Evolutionary conservation across 139 green algal genomes (phyloP), one percentile per base, ranked within the genome.

Genomic region (Yamagishiella unicocca): DNA sequence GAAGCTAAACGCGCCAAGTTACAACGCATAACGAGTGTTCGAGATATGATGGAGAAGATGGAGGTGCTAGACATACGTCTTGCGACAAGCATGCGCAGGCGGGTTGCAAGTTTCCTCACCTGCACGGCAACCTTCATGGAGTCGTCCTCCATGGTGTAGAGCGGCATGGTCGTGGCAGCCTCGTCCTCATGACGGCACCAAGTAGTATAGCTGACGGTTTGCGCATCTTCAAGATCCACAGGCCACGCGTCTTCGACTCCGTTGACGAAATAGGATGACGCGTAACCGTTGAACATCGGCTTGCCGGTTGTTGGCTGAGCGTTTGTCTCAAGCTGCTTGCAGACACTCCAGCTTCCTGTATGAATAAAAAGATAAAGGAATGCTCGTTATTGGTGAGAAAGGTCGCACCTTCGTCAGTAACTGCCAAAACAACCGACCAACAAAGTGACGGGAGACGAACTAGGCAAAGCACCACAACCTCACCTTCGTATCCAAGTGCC

Each of bases 151-250:
- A 33, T 8, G 10, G 46, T 68, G 74, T 82, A 82, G 19, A 82
- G 50, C 10, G 74, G 74, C 35, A 82, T 5, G 4, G 33, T 46
- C 14, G 54, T 19, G 9, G 74, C 74, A 8, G 46, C 31, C 21
- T 9, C 4, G 31, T 82, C 74, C 2, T 82, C 46, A 58, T 82
- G 74, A n/a, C 14, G 74, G 46, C 74, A 82, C 74, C 74, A 82
- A 12, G 46, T 53, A 0, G 19, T 40, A 35, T 62, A 55, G 5
- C 12, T 67, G 21, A 33, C 46, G 0, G 24, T 33, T 6, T 31
- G n/a, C 14, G 46, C 45, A 31, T 46, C 46, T 66, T 82, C 74
- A 2, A 82, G n/a, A 6, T 9, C 1, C 38, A 6, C n/a, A 0
- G 74, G 74, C 46, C 46, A 82, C 6, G 31, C 50, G 12, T 46